Evolutionary conservation across 1,139 yeast species (phyloP).

Genomic region (Hansenula lynferdii): DNA sequence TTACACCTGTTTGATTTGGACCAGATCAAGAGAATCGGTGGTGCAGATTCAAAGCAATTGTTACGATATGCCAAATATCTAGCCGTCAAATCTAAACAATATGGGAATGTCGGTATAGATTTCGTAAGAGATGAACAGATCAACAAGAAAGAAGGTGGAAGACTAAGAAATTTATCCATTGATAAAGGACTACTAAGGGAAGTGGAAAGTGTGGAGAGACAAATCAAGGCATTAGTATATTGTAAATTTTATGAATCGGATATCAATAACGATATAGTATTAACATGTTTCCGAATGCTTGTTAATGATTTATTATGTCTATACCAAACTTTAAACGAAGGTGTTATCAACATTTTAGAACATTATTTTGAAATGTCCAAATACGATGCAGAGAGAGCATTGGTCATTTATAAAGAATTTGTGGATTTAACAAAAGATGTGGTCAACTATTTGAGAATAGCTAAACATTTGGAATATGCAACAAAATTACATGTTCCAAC

Average conservation of each 20-base stretch:
- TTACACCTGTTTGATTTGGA: slow-evolving; percentile 52
- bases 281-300: slow-evolving; percentile 80
- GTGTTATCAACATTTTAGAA: slow-evolving; percentile 87
- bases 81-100: slow-evolving; percentile 65
- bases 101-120: slow-evolving; percentile 58
- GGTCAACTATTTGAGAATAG: slow-evolving; percentile 80
- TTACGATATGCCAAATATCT: slow-evolving; percentile 71
- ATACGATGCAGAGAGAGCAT: slow-evolving; percentile 81
- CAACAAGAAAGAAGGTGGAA: slow-evolving; percentile 51
- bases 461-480: slow-evolving; percentile 81
- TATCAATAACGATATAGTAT: slow-evolving; percentile 73
- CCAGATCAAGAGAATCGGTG: slow-evolving; percentile 32
- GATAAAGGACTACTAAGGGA: slow-evolving; percentile 85
- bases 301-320: slow-evolving; percentile 82
- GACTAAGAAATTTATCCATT: slow-evolving; percentile 57
- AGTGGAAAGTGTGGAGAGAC: slow-evolving; percentile 78
- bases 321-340: slow-evolving; percentile 90
- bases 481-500: slow-evolving; percentile 93
- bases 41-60: slow-evolving; percentile 57
- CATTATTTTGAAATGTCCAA: slow-evolving; percentile 92
- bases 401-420: slow-evolving; percentile 77
- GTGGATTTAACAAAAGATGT: slow-evolving; percentile 86
- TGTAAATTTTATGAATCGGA: slow-evolving; percentile 69
- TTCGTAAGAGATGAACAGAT: slow-evolving; percentile 69
- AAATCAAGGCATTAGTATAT: slow-evolving; percentile 68